Evolutionary conservation across 345 rosid genomes (phyloP), one percentile per base, ranked within the genome.

Genomic region (Ceriops zippeliana): DNA sequence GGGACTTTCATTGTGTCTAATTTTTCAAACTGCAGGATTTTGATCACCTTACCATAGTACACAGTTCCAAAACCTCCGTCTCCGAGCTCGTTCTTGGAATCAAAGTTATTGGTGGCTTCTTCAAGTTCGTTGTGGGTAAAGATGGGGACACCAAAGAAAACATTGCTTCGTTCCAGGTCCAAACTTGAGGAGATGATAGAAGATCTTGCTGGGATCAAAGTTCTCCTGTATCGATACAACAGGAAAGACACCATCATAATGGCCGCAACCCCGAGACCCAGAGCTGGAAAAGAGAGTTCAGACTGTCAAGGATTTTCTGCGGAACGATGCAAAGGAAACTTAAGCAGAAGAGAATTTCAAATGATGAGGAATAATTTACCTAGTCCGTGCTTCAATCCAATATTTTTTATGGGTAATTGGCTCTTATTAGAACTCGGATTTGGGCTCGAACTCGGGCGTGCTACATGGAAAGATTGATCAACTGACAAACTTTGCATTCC

Each of bases 241-340:
- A 73, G 51, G 58, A 62, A 31, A 61, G 78, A 30, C 58, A 65
- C 66, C 6, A 80, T 21, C 7, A 82, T 13, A 34, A 65, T 7
- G 47, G 69, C 27, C 9, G 76, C n/a, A 62, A 70, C 75, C 69
- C 83, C 90, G 6, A 88, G 42, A 70, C 81, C 89, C 38, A 56
- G 21, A 72, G 66, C 84, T 72, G 67, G 34, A 61, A 63, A 59
- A 21, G 47, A 17, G 22, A 24, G 27, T 10, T 0, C 16, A 27
- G 21, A 58, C 30, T 17, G 26, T 15, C 59, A 8, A 54, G 28
- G 16, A 9, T 2, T 54, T 22, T 22, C 11, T 54, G 30, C 17
- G 1, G 30, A 5, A 27, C 10, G 26, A 21, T 56, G 19, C n/a
- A 10, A 27, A 22, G 31, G 64, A 62, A 62, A 31, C n/a, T 13